phyloP scores from a whole-genome alignment of 768 basidiomycete genomes.

The Clavulina sp. region DNA sequence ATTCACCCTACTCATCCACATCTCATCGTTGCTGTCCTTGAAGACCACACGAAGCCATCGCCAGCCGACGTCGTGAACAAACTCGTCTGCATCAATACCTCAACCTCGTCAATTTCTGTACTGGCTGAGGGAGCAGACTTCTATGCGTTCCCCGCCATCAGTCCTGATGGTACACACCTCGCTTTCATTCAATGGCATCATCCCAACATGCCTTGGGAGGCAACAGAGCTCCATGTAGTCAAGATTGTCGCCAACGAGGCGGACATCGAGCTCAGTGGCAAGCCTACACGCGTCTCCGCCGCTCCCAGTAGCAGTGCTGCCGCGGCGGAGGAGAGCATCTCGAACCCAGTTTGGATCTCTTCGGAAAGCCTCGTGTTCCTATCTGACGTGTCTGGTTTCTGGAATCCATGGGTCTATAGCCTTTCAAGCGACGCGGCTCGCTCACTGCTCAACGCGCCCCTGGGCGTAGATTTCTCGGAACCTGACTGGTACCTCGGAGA shows the following conservation, averaged over 20 bases:
- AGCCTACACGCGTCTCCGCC: constrained; percentile 22
- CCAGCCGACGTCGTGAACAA: constrained; percentile 38
- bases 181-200: constrained; percentile 47
- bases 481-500: constrained; percentile 39
- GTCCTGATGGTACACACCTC: constrained; percentile 37
- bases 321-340: constrained; percentile 30
- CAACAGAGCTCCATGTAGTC: constrained; percentile 29
- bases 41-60: constrained; percentile 45
- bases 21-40: constrained; percentile 43
- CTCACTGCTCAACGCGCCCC: constrained; percentile 26
- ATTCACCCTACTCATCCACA: constrained; percentile 36
- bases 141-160: constrained; percentile 44
- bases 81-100: constrained; percentile 38
- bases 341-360: constrained; percentile 42
- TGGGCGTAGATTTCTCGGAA: constrained; percentile 37
- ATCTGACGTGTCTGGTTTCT: constrained; percentile 45
- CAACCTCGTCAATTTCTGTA: constrained; percentile 25
- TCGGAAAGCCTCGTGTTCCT: constrained; percentile 43
- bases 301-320: constrained; percentile 34
- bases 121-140: constrained; percentile 50
- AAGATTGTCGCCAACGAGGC: constrained; percentile 19
- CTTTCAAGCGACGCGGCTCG: constrained; percentile 19
- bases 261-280: constrained; percentile 8
- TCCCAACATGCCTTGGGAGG: constrained; percentile 64
- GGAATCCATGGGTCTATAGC: constrained; percentile 44